phyloP scores from a whole-genome alignment of 106 monocot species.

The Dendrobium nobile region DNA sequence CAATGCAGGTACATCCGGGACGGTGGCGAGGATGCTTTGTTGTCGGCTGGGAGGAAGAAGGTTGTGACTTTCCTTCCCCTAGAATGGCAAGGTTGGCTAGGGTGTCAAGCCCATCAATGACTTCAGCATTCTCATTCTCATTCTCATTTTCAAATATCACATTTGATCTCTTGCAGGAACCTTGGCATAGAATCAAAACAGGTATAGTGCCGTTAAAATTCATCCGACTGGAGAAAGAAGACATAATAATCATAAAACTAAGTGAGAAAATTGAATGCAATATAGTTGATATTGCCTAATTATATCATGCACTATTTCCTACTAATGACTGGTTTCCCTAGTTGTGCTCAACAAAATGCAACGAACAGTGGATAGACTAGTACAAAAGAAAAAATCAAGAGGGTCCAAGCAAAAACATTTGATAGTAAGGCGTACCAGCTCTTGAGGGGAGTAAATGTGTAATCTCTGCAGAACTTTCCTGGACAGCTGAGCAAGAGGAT shows the following conservation, averaged over 20 bases:
- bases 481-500: conserved; percentile 55
- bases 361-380: no score
- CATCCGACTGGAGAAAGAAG: background rate
- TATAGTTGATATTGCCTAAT: background rate
- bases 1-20: conserved; percentile 80
- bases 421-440: conserved; percentile 30
- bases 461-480: conserved; percentile 57
- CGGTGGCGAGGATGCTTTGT: conserved; percentile 85
- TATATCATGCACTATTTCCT: no score
- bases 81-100: conserved; percentile 88
- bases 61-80: conserved; percentile 41
- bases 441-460: conserved; percentile 41
- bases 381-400: background rate
- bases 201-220: background rate
- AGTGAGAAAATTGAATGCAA: background rate
- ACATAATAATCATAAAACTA: background rate
- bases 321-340: no score
- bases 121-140: conserved; percentile 25
- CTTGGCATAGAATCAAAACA: background rate
- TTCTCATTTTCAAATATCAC: conserved; percentile 33
- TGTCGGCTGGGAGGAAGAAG: conserved; percentile 48
- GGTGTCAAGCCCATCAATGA: conserved; percentile 65
- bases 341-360: no score
- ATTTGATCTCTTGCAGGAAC: conserved; percentile 42
- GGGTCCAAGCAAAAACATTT: background rate